phyloP scores from a whole-genome alignment of 2,329 filamentous ascomycete species.

The Alternaria gaisen region DNA sequence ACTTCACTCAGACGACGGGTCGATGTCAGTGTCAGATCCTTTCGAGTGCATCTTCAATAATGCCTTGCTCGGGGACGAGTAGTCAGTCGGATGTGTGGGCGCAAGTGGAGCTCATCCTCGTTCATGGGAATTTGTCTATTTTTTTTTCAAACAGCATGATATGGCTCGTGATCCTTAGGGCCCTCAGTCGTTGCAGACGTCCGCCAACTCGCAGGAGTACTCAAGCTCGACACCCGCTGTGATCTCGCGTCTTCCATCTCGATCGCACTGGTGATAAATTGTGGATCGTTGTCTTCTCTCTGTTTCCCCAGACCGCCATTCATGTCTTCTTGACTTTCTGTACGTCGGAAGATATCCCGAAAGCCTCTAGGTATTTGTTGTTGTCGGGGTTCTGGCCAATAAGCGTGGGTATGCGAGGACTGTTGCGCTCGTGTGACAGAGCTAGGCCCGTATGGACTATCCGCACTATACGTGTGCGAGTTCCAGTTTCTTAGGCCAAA shows the following conservation, averaged over 20 bases:
- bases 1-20: background rate
- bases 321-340: conserved; percentile 36
- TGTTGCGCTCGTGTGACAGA: conserved; percentile 9
- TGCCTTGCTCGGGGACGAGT: background rate
- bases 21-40: background rate
- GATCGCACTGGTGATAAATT: conserved; percentile 39
- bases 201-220: conserved; percentile 22
- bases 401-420: conserved; percentile 10
- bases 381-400: conserved; percentile 23
- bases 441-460: conserved; percentile 8
- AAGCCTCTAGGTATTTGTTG: conserved; percentile 23
- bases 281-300: conserved; percentile 22
- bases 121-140: conserved; percentile 11
- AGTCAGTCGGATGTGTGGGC: background rate
- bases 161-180: conserved; percentile 21
- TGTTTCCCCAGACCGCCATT: conserved; percentile 28
- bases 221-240: conserved; percentile 17
- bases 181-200: conserved; percentile 18
- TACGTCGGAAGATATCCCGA: conserved; percentile 23
- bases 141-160: conserved; percentile 16
- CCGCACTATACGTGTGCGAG: conserved; percentile 28
- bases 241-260: conserved; percentile 32
- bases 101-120: conserved; percentile 9
- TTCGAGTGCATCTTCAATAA: background rate
- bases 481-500: conserved; percentile 51